phyloP scores from a whole-genome alignment of 805 yeast species.

The Nakazawaea molendinolei region DNA sequence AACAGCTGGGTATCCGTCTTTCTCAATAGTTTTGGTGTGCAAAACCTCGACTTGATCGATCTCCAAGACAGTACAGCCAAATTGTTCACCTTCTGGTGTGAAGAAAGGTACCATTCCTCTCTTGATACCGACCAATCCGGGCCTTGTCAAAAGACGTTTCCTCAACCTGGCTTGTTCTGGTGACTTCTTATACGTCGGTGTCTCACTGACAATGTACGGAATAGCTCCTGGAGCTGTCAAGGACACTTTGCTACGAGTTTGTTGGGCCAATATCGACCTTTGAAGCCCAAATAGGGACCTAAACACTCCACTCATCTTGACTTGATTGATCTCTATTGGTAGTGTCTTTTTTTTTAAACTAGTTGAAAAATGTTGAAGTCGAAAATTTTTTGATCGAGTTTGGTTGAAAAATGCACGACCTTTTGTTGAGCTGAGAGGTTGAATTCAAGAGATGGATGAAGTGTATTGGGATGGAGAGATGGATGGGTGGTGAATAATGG shows the following conservation, averaged over 20 bases:
- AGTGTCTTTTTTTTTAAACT: too few species aligned
- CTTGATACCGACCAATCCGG: conserved; percentile 81
- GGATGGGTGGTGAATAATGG: too few species aligned
- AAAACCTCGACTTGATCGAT: conserved; percentile 85
- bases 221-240: conserved; percentile 44
- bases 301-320: conserved; percentile 1
- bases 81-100: conserved; percentile 57
- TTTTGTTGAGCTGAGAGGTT: too few species aligned
- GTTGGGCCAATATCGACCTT: too few species aligned
- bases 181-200: conserved; percentile 56
- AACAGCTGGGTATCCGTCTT: conserved; percentile 79
- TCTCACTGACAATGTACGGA: conserved; percentile 38
- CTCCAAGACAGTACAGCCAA: conserved; percentile 84
- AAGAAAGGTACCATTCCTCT: conserved; percentile 88
- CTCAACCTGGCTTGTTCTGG: conserved; percentile 65
- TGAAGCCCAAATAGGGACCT: too few species aligned
- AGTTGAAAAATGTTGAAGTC: too few species aligned
- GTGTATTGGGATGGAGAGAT: too few species aligned
- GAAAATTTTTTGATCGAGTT: too few species aligned
- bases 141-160: conserved; percentile 65
- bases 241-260: conserved; percentile 27
- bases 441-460: too few species aligned
- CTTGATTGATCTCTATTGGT: not conserved
- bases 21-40: conserved; percentile 58
- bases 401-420: too few species aligned